Conservation (phyloP, 768 basidiomycete genomes). For the Royoungia palumana region DNA sequence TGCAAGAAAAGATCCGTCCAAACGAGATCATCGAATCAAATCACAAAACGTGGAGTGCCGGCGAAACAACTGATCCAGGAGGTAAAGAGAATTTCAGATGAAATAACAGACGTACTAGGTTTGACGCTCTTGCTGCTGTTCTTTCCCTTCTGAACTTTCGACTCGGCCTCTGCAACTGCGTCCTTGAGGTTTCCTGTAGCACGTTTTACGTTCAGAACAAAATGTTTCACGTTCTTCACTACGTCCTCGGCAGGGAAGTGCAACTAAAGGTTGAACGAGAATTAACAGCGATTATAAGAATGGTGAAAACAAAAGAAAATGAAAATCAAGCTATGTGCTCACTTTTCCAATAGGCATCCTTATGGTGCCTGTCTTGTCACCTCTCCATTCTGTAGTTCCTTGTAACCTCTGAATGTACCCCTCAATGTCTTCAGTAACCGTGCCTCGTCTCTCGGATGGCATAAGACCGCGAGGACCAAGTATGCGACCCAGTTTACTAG, state of each 20-base stretch:
- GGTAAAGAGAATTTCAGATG: not conserved
- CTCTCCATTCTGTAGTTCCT: constrained; percentile 90
- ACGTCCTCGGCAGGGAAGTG: constrained; percentile 74
- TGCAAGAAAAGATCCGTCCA: not conserved
- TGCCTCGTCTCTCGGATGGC: constrained; percentile 92
- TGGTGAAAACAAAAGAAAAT: not conserved
- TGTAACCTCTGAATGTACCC: constrained; percentile 76
- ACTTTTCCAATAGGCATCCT: constrained; percentile 80
- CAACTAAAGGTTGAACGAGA: constrained; percentile 44
- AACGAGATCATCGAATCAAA: not conserved
- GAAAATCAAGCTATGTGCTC: constrained; percentile 16
- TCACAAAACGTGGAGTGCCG: too few relatives aligned
- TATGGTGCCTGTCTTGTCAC: constrained; percentile 82
- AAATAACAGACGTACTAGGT: constrained; percentile 35
- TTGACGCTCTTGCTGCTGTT: constrained; percentile 40
- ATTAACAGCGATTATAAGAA: constrained; percentile 3
- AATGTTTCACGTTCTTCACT: constrained; percentile 72
- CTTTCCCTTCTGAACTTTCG: constrained; percentile 39
- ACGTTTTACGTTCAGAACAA: constrained; percentile 69
- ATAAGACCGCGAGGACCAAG: constrained; percentile 90
- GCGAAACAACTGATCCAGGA: not conserved
- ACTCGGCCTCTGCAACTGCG: constrained; percentile 35
- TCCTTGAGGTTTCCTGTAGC: constrained; percentile 70
- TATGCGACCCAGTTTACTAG: constrained; percentile 74
- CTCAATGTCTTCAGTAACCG: constrained; percentile 86